phyloP scores from a whole-genome alignment of 805 yeast genomes.

The Saturnispora kantuleensis region DNA sequence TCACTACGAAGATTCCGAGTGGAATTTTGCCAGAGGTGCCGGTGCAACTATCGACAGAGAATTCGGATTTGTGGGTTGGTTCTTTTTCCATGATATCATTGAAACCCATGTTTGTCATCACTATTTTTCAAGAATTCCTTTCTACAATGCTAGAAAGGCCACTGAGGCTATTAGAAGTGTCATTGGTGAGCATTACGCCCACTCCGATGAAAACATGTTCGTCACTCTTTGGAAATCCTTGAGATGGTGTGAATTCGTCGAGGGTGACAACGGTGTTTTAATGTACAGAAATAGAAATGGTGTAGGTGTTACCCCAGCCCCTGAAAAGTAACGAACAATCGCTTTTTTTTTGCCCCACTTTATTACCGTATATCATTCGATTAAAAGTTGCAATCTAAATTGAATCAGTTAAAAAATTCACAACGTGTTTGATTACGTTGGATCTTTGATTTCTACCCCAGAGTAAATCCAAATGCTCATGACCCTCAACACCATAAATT shows the following conservation, averaged over 20 bases:
- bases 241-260: slow-evolving; percentile 64
- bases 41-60: slow-evolving; percentile 57
- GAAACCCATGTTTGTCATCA: slow-evolving; percentile 52
- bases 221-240: slow-evolving; percentile 43
- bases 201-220: slow-evolving; percentile 50
- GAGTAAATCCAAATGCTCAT: slow-evolving; percentile 85
- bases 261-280: slow-evolving; percentile 54
- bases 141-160: slow-evolving; percentile 46
- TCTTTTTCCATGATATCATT: slow-evolving; percentile 47
- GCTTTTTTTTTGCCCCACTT: neutral
- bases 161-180: slow-evolving; percentile 41
- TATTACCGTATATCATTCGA: neutral
- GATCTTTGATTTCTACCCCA: slow-evolving; percentile 75
- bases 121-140: slow-evolving; percentile 45
- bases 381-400: too few relatives aligned
- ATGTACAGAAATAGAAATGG: slow-evolving; percentile 55
- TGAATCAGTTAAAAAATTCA: slow-evolving; percentile 19
- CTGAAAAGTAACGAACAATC: neutral
- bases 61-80: slow-evolving; percentile 49
- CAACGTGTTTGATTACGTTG: slow-evolving; percentile 35
- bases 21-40: slow-evolving; percentile 61
- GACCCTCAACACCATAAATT: slow-evolving; percentile 45
- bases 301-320: slow-evolving; percentile 29
- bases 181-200: slow-evolving; percentile 42
- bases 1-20: slow-evolving; percentile 44